A percentile compares a stretch with the other conserved stretches of the same genome.
Evolutionary conservation across 2,329 filamentous ascomycete species (phyloP).

Genomic region (Colletotrichum neosansevieriae): DNA sequence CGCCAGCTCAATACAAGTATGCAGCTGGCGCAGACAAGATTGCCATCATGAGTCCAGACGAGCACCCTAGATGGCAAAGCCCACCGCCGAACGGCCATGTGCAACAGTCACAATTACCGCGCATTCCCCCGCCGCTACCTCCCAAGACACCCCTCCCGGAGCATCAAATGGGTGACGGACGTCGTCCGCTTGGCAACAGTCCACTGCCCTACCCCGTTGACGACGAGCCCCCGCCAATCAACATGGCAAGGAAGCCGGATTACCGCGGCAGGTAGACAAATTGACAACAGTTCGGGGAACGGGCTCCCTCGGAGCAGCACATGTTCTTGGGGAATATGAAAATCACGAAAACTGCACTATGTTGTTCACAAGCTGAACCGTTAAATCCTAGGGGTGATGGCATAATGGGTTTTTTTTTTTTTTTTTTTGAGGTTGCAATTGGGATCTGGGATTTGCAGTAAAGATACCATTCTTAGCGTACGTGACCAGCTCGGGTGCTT

Average conservation of each 20-base stretch:
- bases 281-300: neutral
- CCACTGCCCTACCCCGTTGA: constrained; percentile 82
- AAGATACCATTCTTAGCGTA: constrained; percentile 39
- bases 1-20: constrained; percentile 68
- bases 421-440: constrained; percentile 12
- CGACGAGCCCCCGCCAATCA: constrained; percentile 84
- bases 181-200: constrained; percentile 45
- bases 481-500: constrained; percentile 1
- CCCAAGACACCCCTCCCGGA: constrained; percentile 81
- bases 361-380: neutral
- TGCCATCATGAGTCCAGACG: constrained; percentile 70
- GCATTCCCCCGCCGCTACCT: constrained; percentile 74
- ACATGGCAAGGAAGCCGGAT: constrained; percentile 87
- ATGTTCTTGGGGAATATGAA: neutral
- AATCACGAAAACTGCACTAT: neutral
- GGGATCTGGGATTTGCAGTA: constrained; percentile 10
- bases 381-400: too few species aligned
- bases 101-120: constrained; percentile 46
- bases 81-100: constrained; percentile 40
- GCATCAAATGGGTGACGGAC: constrained; percentile 51
- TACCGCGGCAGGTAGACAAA: constrained; percentile 64
- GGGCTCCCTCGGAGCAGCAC: neutral
- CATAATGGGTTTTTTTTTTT: neutral
- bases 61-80: constrained; percentile 61
- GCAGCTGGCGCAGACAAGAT: constrained; percentile 76